phyloP scores from a whole-genome alignment of 1,139 yeast genomes.

The Citeromyces hawaiiensis region DNA sequence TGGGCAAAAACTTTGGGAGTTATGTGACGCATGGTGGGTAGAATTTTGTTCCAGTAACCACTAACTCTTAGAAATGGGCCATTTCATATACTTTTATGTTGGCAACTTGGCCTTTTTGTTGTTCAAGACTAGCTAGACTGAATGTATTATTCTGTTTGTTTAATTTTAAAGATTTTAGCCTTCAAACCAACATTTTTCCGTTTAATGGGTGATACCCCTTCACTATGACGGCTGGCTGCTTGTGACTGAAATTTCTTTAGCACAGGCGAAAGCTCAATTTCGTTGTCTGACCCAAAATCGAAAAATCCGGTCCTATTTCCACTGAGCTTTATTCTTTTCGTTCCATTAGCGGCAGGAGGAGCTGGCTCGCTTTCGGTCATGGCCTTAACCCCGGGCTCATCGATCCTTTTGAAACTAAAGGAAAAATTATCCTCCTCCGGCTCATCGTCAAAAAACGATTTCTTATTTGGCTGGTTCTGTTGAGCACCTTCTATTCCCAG shows the following conservation, averaged over 20 bases:
- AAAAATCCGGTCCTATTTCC: not conserved
- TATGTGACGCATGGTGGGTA: constrained; percentile 70
- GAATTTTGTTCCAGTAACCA: not conserved
- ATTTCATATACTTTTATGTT: constrained; percentile 72
- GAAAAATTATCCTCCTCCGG: constrained; percentile 10
- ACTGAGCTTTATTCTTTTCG: not conserved
- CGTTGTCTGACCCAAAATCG: not conserved
- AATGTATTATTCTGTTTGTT: constrained; percentile 1
- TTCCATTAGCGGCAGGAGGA: too few relatives aligned
- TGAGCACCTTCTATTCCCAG: constrained; percentile 4
- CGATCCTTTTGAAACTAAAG: too few relatives aligned
- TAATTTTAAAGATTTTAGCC: constrained; percentile 1
- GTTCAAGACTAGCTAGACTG: constrained; percentile 63
- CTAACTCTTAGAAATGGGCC: constrained; percentile 36
- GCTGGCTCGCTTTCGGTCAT: too few relatives aligned
- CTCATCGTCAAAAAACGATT: constrained; percentile 14
- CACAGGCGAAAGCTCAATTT: not conserved
- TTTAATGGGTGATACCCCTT: constrained; percentile 1
- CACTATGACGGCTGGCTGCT: not conserved
- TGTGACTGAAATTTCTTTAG: not conserved
- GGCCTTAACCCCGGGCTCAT: too few relatives aligned
- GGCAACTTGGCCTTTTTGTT: constrained; percentile 72
- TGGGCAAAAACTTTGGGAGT: constrained; percentile 87
- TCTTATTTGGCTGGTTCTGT: constrained; percentile 5
- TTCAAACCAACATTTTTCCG: constrained; percentile 1